Evolutionary conservation across 2,329 filamentous ascomycete species (phyloP).

Genomic region (Ophiostoma piceae): DNA sequence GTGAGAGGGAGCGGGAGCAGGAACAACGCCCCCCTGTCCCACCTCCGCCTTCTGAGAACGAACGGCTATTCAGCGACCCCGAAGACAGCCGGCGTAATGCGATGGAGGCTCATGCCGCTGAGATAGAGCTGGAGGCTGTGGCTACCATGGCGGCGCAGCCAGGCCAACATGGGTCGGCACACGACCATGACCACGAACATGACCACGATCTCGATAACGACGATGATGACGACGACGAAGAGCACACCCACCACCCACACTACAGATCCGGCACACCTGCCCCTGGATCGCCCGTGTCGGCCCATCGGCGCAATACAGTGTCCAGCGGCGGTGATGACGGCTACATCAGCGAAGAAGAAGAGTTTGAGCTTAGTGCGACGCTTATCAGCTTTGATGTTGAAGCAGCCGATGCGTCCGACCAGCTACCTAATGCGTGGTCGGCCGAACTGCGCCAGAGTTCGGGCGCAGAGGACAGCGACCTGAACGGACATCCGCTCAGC

Average conservation of each 20-base stretch:
- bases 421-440: constrained; percentile 51
- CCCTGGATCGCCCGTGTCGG: constrained; percentile 13
- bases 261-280: constrained; percentile 3
- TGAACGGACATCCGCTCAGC: background rate
- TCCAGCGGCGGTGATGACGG: constrained; percentile 44
- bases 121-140: constrained; percentile 9
- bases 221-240: background rate
- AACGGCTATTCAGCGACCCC: constrained; percentile 10
- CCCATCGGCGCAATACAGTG: constrained; percentile 38
- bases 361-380: constrained; percentile 50
- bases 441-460: constrained; percentile 52
- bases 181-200: background rate
- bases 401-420: constrained; percentile 47
- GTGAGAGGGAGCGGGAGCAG: background rate
- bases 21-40: constrained; percentile 14
- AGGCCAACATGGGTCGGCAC: background rate
- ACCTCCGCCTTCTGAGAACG: constrained; percentile 19
- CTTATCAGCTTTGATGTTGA: constrained; percentile 59
- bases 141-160: background rate
- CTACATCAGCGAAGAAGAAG: constrained; percentile 50
- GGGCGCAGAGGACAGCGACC: constrained; percentile 11
- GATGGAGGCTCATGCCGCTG: constrained; percentile 13
- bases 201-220: background rate
- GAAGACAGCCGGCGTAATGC: constrained; percentile 16
- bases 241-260: background rate